A percentile compares a stretch with the other conserved stretches of the same genome.
Conservation (phyloP, 2,329 filamentous ascomycete species). For the Hymenoscyphus fructigenus region DNA sequence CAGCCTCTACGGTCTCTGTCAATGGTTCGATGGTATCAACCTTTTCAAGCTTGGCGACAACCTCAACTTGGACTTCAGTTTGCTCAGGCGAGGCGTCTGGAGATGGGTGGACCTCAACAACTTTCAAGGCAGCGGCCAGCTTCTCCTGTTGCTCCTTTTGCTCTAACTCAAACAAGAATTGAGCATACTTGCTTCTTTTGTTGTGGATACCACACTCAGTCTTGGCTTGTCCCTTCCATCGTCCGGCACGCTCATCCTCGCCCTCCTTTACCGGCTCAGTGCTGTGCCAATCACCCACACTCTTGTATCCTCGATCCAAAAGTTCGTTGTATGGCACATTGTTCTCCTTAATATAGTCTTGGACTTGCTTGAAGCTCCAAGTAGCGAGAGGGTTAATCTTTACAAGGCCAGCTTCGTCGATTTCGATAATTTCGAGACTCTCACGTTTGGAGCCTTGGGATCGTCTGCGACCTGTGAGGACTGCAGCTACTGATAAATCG, state of each 20-base stretch:
- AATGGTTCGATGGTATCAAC: constrained; percentile 7
- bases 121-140: constrained; percentile 27
- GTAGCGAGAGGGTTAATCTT: constrained; percentile 98
- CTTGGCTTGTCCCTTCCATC: constrained; percentile 96
- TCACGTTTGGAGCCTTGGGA: constrained; percentile 93
- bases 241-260: constrained; percentile 92
- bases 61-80: neutral
- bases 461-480: constrained; percentile 86
- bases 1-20: neutral
- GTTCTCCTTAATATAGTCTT: constrained; percentile 81
- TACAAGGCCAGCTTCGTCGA: constrained; percentile 83
- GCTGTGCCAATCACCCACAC: constrained; percentile 96
- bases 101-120: constrained; percentile 26
- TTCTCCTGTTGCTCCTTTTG: constrained; percentile 36
- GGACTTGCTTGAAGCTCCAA: constrained; percentile 89
- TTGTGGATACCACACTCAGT: constrained; percentile 99
- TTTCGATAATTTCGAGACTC: constrained; percentile 84
- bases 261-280: constrained; percentile 85
- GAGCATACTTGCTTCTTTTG: constrained; percentile 88
- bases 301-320: constrained; percentile 95
- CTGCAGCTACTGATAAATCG: constrained; percentile 82
- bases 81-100: constrained; percentile 1
- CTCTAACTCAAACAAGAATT: constrained; percentile 52
- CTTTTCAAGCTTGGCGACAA: neutral
- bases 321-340: constrained; percentile 91